Conservation (phyloP, 2,329 filamentous ascomycete genomes). For the Aspergillus fructus region DNA sequence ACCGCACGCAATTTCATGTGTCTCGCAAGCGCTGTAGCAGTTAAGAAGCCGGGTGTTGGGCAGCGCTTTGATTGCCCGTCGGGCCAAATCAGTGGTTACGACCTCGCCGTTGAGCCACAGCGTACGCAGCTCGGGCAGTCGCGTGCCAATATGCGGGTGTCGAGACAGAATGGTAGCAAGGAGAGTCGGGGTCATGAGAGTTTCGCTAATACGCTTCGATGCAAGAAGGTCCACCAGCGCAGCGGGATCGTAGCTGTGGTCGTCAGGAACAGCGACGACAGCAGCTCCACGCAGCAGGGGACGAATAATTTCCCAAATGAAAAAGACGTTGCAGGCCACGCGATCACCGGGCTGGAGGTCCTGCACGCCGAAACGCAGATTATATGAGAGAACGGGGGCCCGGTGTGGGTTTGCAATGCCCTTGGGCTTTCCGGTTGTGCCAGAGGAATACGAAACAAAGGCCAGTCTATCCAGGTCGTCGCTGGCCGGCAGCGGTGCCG, state of each 20-base stretch:
- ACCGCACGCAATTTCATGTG: constrained; percentile 75
- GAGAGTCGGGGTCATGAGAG: constrained; percentile 79
- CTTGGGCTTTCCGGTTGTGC: constrained; percentile 76
- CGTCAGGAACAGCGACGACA: constrained; percentile 72
- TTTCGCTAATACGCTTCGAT: constrained; percentile 69
- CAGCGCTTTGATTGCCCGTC: constrained; percentile 65
- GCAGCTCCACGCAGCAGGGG: constrained; percentile 74
- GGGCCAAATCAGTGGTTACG: constrained; percentile 73
- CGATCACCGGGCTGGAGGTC: constrained; percentile 71
- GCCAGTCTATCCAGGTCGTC: constrained; percentile 71
- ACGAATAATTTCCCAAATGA: constrained; percentile 80
- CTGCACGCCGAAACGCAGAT: constrained; percentile 68
- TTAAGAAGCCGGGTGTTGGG: constrained; percentile 71
- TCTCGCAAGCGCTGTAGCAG: constrained; percentile 80
- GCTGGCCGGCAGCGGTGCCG: constrained; percentile 56
- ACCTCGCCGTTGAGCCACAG: constrained; percentile 83
- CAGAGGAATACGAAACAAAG: constrained; percentile 79
- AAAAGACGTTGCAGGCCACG: constrained; percentile 86
- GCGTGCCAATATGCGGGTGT: constrained; percentile 63
- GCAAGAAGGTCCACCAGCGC: constrained; percentile 70
- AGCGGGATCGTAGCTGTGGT: constrained; percentile 73
- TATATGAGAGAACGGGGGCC: constrained; percentile 71
- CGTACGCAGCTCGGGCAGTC: constrained; percentile 65
- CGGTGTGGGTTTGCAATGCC: constrained; percentile 77
- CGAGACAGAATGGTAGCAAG: constrained; percentile 71